Evolutionary conservation across 2,329 filamentous ascomycete species (phyloP), one percentile per base, ranked within the genome.

Genomic region (Phialophora expanda): DNA sequence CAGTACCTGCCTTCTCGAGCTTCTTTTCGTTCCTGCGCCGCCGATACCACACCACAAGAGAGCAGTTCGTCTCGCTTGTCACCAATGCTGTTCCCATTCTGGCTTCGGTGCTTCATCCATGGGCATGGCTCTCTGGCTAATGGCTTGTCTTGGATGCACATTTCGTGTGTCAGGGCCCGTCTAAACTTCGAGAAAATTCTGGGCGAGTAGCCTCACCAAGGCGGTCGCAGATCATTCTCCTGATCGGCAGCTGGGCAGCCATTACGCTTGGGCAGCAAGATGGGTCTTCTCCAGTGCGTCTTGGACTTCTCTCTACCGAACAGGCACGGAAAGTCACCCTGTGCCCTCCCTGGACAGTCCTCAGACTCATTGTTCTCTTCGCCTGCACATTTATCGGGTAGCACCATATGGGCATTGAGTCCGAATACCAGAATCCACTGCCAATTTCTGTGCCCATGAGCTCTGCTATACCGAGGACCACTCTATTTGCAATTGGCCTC

Each of bases 201-300:
- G 46, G 44, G 8, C 44, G 9, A 20, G 9, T 57, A 62, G 61
- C 54, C 61, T 66, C 64, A 62, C 64, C 64, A 61, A 61, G 61
- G 67, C 59, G 48, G 34, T 54, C 58, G 67, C 61, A 67, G 67
- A 69, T 69, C 67, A 63, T 58, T 34, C 34, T 59, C 64, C 59
- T 65, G 67, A 63, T 69, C 62, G 67, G 64, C 38, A 61, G 59
- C 62, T 53, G 61, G 59, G 54, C 59, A 56, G 59, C 48, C 55
- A 41, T 58, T 60, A 56, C 54, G 46, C 26, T 69, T 67, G 65
- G 67, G 67, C 67, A 69, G 53, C 65, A 58, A 51, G 30, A 64
- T 62, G 62, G 50, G 46, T 34, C 44, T 61, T 44, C 61, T 67
- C 53, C 56, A 55, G 32, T 38, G 48, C 2, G 26, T 64, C 62